These are phyloP conservation scores for Moesziomyces globuligerus DNA, from an alignment of 1,284 basidiomycete species.

Conservation along the genomic window DNA sequence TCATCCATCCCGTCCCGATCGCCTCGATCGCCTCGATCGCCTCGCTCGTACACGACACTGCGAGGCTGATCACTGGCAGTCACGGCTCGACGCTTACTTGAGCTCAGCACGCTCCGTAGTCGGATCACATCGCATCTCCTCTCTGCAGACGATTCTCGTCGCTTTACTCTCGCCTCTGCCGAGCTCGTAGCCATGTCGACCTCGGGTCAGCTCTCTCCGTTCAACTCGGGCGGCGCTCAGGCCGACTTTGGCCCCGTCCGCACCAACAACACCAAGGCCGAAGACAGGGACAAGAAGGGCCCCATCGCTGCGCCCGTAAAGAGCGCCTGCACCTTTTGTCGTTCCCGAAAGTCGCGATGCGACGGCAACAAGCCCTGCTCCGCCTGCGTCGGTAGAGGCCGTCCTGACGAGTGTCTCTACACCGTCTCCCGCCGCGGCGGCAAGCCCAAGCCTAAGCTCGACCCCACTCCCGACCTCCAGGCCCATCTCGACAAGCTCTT, in stretches of 20 bases:
- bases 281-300: constrained; percentile 40
- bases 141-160: too few species aligned
- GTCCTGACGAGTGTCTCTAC: constrained; percentile 58
- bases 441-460: constrained; percentile 59
- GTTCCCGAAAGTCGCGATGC: constrained; percentile 60
- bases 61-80: constrained; percentile 10
- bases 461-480: constrained; percentile 47
- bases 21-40: too few species aligned
- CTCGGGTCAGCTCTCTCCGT: constrained; percentile 15
- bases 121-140: too few species aligned
- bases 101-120: too few species aligned
- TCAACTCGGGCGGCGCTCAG: constrained; percentile 13
- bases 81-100: too few species aligned
- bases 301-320: constrained; percentile 57
- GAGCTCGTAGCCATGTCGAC: constrained; percentile 25
- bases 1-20: too few species aligned
- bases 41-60: too few species aligned
- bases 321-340: constrained; percentile 55
- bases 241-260: constrained; percentile 30
- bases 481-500: constrained; percentile 57
- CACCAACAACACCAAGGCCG: constrained; percentile 27
- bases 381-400: constrained; percentile 51
- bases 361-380: constrained; percentile 62
- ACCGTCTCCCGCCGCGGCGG: constrained; percentile 60
- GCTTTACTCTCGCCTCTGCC: too few species aligned